These are phyloP conservation scores for Rhododendron kiyosumense DNA, from an alignment of 148 eudicot genomes.

Conservation along the genomic window DNA sequence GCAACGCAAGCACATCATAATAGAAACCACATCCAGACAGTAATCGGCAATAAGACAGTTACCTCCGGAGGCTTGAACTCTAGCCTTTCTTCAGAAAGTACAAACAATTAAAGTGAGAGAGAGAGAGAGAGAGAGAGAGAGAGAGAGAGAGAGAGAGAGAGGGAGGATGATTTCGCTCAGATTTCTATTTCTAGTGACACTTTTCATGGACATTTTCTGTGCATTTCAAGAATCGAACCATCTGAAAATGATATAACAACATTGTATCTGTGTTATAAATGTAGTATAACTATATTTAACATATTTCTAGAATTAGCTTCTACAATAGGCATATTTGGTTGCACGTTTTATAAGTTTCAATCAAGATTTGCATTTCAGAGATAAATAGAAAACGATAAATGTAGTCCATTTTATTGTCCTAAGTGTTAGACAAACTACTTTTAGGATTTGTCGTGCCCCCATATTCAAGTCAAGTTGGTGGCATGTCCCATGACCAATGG, in stretches of 20 bases:
- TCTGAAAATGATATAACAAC: background rate
- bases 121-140: too few species aligned
- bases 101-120: too few species aligned
- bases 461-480: background rate
- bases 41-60: background rate
- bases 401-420: background rate
- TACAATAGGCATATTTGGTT: too few species aligned
- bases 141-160: too few species aligned
- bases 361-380: background rate
- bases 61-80: background rate
- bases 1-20: background rate
- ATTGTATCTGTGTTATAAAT: background rate
- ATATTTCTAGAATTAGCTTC: too few species aligned
- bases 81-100: too few species aligned
- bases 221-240: background rate
- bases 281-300: too few species aligned
- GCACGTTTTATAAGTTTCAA: too few species aligned
- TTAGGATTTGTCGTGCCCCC: too few species aligned
- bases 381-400: too few species aligned
- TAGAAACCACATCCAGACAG: background rate
- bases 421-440: background rate
- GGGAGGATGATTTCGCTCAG: too few species aligned
- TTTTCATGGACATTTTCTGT: background rate
- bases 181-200: background rate
- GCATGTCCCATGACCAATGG: too few species aligned